phyloP scores from a whole-genome alignment of 106 monocot genomes.

The Acorus gramineus region DNA sequence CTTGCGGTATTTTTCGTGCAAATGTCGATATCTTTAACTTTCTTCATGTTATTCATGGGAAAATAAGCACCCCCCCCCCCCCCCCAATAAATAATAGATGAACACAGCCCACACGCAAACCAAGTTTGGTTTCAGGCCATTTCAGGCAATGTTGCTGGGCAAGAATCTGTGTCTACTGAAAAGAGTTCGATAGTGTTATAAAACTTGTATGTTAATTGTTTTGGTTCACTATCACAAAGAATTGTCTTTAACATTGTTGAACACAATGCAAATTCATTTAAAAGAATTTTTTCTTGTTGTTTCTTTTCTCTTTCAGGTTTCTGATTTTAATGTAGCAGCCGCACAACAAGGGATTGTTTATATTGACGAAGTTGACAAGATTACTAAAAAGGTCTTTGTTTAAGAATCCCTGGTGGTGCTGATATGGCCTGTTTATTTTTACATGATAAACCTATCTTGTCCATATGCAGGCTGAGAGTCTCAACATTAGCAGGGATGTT shows the following conservation, averaged over 20 bases:
- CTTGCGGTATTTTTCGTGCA: constrained; percentile 33
- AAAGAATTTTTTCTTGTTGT: neutral
- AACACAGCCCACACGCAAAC: no score
- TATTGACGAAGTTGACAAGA: constrained; percentile 74
- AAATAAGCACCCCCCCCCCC: neutral
- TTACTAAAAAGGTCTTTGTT: constrained; percentile 57
- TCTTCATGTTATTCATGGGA: neutral
- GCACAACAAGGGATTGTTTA: constrained; percentile 69
- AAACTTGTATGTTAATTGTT: no score
- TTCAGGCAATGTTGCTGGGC: no score
- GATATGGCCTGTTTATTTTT: neutral
- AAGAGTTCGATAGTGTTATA: no score
- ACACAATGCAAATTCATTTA: neutral
- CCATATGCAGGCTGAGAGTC: constrained; percentile 41
- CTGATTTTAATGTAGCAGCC: constrained; percentile 57
- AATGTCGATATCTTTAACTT: neutral
- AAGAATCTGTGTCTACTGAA: no score
- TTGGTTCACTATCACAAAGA: no score
- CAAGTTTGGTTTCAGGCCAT: no score
- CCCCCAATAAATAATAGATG: no score
- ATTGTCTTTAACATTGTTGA: no score
- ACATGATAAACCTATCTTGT: neutral
- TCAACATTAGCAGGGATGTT: constrained; percentile 74
- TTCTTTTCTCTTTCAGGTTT: constrained; percentile 25
- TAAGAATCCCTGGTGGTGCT: neutral